Percentiles rank a stretch among this genome's conserved stretches.
These are phyloP conservation scores for Pharus latifolius DNA, from an alignment of 176 grass and related monocot genomes.

Conservation along the genomic window DNA sequence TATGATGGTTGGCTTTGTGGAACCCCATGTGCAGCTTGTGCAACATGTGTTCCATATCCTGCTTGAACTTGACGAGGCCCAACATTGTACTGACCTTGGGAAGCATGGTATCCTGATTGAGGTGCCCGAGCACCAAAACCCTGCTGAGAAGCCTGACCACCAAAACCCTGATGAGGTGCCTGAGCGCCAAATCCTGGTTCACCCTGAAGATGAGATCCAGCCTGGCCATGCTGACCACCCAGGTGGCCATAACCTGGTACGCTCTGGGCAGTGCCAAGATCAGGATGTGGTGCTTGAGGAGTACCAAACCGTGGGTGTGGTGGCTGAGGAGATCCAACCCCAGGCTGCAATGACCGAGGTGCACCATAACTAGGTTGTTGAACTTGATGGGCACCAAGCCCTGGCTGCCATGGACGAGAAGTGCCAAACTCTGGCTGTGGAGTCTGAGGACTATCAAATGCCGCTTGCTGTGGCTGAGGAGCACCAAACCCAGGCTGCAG, in stretches of 20 bases:
- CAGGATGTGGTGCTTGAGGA: slow-evolving; percentile 8
- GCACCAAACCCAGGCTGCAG: too few species aligned
- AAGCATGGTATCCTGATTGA: background rate
- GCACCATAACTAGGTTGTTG: too few species aligned
- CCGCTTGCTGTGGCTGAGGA: too few species aligned
- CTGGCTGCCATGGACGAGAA: too few species aligned
- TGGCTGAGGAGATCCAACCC: too few species aligned
- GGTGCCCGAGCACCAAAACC: background rate
- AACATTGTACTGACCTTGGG: background rate
- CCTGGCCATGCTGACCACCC: background rate
- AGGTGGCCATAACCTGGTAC: background rate
- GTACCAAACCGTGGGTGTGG: too few species aligned
- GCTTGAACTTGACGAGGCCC: background rate
- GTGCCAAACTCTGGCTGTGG: too few species aligned
- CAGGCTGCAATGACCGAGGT: too few species aligned
- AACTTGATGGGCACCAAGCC: too few species aligned
- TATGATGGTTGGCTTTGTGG: background rate
- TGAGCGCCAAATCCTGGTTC: background rate
- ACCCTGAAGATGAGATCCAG: background rate
- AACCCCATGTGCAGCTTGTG: background rate
- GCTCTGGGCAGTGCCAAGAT: background rate
- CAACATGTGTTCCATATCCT: background rate
- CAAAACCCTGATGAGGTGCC: too few species aligned
- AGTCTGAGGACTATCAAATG: too few species aligned
- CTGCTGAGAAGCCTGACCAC: background rate